Conservation (phyloP, 768 basidiomycete genomes). For the Russula vinacea region DNA sequence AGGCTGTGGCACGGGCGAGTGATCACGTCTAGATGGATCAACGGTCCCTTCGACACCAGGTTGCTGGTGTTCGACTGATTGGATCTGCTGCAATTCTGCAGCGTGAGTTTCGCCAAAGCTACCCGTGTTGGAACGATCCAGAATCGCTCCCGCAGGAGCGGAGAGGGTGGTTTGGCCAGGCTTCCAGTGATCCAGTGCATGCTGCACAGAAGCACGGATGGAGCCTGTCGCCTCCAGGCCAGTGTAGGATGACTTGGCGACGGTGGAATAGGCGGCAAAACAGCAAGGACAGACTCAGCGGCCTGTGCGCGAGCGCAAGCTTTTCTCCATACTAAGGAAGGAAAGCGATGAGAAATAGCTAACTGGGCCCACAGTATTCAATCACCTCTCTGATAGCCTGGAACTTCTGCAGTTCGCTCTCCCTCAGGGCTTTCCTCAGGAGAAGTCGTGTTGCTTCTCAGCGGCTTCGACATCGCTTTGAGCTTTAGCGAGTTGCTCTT, state of each 20-base stretch:
- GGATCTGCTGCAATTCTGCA: slow-evolving; percentile 61
- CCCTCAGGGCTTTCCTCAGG: slow-evolving; percentile 70
- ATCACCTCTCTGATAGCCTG: slow-evolving; percentile 74
- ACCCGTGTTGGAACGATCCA: slow-evolving; percentile 67
- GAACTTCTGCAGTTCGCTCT: slow-evolving; percentile 78
- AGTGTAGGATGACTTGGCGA: slow-evolving; percentile 52
- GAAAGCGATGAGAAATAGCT: slow-evolving; percentile 17
- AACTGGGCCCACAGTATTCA: not conserved
- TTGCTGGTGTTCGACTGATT: slow-evolving; percentile 33
- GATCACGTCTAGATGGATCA: not conserved
- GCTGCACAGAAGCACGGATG: slow-evolving; percentile 70
- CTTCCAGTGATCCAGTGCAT: slow-evolving; percentile 74
- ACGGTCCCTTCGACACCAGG: slow-evolving; percentile 34
- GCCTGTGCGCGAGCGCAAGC: slow-evolving; percentile 66
- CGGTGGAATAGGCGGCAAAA: slow-evolving; percentile 68
- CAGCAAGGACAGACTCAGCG: slow-evolving; percentile 56
- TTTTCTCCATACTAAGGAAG: slow-evolving; percentile 72
- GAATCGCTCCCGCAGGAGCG: slow-evolving; percentile 45
- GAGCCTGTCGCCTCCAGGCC: slow-evolving; percentile 63
- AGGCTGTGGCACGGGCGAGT: not conserved
- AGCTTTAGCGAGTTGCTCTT: slow-evolving; percentile 61
- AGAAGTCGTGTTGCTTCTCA: slow-evolving; percentile 72
- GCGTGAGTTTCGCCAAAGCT: slow-evolving; percentile 87
- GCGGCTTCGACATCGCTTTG: slow-evolving; percentile 58
- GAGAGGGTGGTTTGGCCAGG: slow-evolving; percentile 55